A percentile compares a stretch with the other conserved stretches of the same genome.
These are phyloP conservation scores for Phytophthora podocarpi DNA, from an alignment of 352 stramenopile species.

Conservation along the genomic window DNA sequence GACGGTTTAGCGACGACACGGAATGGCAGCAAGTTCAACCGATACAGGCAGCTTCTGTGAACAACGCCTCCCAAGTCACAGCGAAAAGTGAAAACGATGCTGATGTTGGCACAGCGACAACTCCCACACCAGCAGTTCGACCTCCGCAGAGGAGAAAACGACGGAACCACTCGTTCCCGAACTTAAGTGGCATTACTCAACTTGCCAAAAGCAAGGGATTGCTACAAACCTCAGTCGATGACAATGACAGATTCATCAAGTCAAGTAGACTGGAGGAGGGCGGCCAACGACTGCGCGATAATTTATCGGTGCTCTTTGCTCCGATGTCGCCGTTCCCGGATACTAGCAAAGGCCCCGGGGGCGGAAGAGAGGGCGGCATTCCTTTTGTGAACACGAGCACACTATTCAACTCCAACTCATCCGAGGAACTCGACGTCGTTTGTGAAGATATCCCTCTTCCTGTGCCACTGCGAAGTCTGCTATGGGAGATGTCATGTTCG, in stretches of 20 bases:
- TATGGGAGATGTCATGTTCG: constrained; percentile 58
- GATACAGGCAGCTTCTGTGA: background rate
- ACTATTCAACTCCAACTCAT: constrained; percentile 11
- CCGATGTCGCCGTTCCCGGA: constrained; percentile 14
- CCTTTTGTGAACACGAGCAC: constrained; percentile 16
- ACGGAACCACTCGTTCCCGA: constrained; percentile 75
- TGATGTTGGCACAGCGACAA: constrained; percentile 13
- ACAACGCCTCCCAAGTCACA: constrained; percentile 11
- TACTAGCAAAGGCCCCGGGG: constrained; percentile 4
- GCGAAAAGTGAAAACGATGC: constrained; percentile 30
- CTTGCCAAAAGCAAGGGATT: constrained; percentile 26
- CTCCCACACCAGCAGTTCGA: constrained; percentile 8
- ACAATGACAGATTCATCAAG: constrained; percentile 19
- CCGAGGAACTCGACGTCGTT: constrained; percentile 51
- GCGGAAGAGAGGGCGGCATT: constrained; percentile 1
- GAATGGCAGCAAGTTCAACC: constrained; percentile 32
- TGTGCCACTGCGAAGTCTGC: constrained; percentile 46
- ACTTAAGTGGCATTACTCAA: constrained; percentile 44
- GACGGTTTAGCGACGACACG: constrained; percentile 69
- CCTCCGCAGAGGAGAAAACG: constrained; percentile 35
- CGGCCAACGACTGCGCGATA: constrained; percentile 26
- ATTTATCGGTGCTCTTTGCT: constrained; percentile 30
- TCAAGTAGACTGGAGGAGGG: constrained; percentile 23
- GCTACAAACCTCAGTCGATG: constrained; percentile 16
- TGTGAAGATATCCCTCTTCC: constrained; percentile 44